Percentiles rank a stretch among this genome's conserved stretches.
Evolutionary conservation across 2,329 filamentous ascomycete genomes (phyloP).

Genomic region (Magnaporthiopsis poae): DNA sequence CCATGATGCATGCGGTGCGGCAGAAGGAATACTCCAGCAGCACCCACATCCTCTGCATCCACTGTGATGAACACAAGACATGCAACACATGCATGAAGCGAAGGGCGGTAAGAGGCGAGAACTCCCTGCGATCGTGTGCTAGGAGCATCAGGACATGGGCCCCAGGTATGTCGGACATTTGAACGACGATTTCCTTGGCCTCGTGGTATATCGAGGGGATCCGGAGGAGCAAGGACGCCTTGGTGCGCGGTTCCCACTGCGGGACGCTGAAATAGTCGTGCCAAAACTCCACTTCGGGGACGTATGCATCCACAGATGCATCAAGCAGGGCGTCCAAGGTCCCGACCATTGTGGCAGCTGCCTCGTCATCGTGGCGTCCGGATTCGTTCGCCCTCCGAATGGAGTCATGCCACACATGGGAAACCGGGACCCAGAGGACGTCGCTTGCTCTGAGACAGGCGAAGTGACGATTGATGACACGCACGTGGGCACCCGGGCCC

Average conservation of each 20-base stretch:
- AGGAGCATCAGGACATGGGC: background rate
- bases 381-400: background rate
- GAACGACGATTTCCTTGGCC: background rate
- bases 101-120: background rate
- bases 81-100: background rate
- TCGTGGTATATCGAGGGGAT: background rate
- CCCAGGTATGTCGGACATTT: background rate
- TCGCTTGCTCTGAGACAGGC: background rate
- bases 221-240: background rate
- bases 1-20: background rate
- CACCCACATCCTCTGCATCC: background rate
- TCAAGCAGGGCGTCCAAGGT: background rate
- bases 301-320: background rate
- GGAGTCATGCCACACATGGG: background rate
- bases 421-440: background rate
- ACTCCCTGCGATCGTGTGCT: background rate
- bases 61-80: background rate
- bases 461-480: background rate
- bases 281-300: background rate
- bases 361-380: background rate
- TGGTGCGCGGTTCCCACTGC: background rate
- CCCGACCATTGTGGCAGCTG: background rate
- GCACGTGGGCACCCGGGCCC: background rate
- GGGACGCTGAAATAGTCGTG: background rate
- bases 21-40: background rate